Evolutionary conservation across 208 protist genomes (phyloP).

Genomic region (Leishmania martiniquensis): DNA sequence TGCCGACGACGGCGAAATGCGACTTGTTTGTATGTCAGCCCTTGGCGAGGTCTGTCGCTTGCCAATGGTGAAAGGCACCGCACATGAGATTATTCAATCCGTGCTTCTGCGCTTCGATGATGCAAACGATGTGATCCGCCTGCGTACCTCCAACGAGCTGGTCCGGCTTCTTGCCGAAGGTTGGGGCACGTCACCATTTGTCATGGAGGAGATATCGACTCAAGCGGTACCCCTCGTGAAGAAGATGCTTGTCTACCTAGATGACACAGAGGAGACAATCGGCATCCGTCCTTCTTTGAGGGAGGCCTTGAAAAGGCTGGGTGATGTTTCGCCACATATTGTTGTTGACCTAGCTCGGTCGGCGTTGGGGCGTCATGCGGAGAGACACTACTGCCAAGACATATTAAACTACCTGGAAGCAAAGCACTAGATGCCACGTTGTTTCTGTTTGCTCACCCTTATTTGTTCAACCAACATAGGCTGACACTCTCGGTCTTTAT

Average conservation of each 20-base stretch:
- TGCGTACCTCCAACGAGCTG: constrained; percentile 51
- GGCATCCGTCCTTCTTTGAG: constrained; percentile 53
- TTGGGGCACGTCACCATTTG: constrained; percentile 16
- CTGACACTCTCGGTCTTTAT: background rate
- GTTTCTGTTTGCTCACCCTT: background rate
- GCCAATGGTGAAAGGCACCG: constrained; percentile 54
- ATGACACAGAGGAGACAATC: constrained; percentile 77
- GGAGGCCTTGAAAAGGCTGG: constrained; percentile 51
- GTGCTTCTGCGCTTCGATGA: constrained; percentile 85
- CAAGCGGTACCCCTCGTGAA: constrained; percentile 73
- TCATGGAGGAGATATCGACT: constrained; percentile 62
- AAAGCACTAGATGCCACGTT: constrained; percentile 26
- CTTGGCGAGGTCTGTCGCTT: constrained; percentile 52
- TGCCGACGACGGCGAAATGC: constrained; percentile 87
- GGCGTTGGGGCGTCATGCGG: constrained; percentile 53
- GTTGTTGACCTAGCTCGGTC: constrained; percentile 60
- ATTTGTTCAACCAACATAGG: constrained; percentile 11
- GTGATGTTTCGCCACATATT: constrained; percentile 56
- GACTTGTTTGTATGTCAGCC: constrained; percentile 74
- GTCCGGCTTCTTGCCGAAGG: constrained; percentile 28
- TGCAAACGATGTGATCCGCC: constrained; percentile 66
- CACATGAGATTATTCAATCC: constrained; percentile 77
- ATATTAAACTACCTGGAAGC: constrained; percentile 49
- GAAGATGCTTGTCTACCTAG: constrained; percentile 85
- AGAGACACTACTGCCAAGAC: constrained; percentile 48